phyloP scores from a whole-genome alignment of 192 early-diverging fungal genomes.

The Diversispora epigaea region DNA sequence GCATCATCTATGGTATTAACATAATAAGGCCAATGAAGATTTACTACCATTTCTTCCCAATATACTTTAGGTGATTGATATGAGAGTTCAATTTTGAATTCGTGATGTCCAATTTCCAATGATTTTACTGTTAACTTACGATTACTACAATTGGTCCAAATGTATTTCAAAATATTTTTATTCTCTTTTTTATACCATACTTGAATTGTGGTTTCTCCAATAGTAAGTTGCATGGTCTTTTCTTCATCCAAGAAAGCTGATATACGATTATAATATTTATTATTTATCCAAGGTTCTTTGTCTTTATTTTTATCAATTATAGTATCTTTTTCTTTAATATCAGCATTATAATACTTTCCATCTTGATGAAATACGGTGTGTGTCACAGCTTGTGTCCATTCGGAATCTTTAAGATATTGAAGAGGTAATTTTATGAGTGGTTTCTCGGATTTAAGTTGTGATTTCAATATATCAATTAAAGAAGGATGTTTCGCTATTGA shows the following conservation, averaged over 20 bases:
- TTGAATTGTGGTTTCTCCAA: slow-evolving; percentile 13
- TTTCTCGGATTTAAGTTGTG: neutral
- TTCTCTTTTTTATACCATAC: neutral
- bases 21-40: slow-evolving; percentile 15
- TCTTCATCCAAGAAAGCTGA: slow-evolving; percentile 5
- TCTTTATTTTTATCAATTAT: slow-evolving; percentile 7
- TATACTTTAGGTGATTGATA: too few relatives aligned
- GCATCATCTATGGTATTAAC: neutral
- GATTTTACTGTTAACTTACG: neutral
- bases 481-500: neutral
- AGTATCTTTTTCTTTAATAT: neutral
- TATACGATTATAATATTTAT: neutral
- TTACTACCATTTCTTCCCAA: neutral
- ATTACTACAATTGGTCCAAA: neutral
- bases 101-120: neutral
- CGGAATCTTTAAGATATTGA: too few relatives aligned
- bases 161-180: neutral
- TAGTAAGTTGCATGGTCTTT: neutral
- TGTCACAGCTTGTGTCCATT: neutral
- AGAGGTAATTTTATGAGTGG: neutral
- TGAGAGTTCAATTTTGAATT: neutral
- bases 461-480: neutral
- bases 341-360: neutral
- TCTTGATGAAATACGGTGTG: slow-evolving; percentile 7
- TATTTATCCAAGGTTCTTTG: slow-evolving; percentile 21